phyloP scores from a whole-genome alignment of 2,329 filamentous ascomycete genomes.

The Albophoma yamanashiensis region DNA sequence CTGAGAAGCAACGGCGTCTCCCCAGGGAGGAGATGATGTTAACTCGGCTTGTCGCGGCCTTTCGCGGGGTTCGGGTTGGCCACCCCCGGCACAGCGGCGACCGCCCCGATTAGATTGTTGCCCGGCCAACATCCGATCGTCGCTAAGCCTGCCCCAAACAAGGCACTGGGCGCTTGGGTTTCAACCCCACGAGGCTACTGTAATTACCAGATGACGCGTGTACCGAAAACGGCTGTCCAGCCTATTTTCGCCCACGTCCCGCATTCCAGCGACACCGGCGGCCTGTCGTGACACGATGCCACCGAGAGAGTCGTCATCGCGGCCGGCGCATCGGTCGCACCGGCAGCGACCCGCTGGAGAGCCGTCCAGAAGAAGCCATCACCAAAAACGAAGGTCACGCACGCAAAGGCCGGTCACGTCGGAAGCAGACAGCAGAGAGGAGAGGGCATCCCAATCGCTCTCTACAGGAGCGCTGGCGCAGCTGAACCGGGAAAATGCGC shows the following conservation, averaged over 20 bases:
- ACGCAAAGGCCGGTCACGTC: slow-evolving; percentile 19
- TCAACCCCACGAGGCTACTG: not conserved
- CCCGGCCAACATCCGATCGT: slow-evolving; percentile 22
- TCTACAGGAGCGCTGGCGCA: slow-evolving; percentile 52
- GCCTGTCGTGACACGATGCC: slow-evolving; percentile 18
- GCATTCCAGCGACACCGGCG: slow-evolving; percentile 14
- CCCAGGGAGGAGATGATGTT: slow-evolving; percentile 10
- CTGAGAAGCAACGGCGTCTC: not conserved
- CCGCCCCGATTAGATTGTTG: slow-evolving; percentile 26
- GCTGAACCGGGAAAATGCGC: slow-evolving; percentile 49
- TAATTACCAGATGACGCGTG: not conserved
- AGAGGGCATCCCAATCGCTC: slow-evolving; percentile 18
- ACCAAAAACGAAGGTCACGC: slow-evolving; percentile 23
- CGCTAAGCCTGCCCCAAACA: not conserved
- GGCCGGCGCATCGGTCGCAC: slow-evolving; percentile 15
- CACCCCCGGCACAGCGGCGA: not conserved
- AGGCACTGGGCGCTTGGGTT: not conserved
- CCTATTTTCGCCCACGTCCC: not conserved
- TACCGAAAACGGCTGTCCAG: slow-evolving; percentile 1
- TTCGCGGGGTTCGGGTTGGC: slow-evolving; percentile 14
- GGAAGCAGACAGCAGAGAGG: slow-evolving; percentile 21
- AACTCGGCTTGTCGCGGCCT: slow-evolving; percentile 28
- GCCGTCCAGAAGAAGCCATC: slow-evolving; percentile 20
- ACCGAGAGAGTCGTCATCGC: slow-evolving; percentile 19
- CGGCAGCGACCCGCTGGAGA: slow-evolving; percentile 16